phyloP scores from a whole-genome alignment of 2,329 filamentous ascomycete species.

The Hypoxylon sp. region DNA sequence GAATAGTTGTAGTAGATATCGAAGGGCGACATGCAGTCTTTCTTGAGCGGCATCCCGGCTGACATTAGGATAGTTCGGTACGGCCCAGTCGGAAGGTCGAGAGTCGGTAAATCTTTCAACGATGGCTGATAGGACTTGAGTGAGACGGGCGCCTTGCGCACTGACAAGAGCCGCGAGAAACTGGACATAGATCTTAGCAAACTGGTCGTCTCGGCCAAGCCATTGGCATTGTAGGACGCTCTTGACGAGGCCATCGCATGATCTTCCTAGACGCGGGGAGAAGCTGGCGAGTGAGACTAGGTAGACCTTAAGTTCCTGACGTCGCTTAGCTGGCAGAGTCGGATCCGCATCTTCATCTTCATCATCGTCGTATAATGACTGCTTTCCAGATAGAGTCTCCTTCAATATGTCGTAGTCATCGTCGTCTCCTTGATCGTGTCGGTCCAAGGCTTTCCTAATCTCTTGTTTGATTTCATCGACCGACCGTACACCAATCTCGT shows the following conservation, averaged over 20 bases:
- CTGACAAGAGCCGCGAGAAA: conserved; percentile 81
- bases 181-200: conserved; percentile 75
- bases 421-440: conserved; percentile 68
- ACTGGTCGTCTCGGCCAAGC: conserved; percentile 74
- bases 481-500: conserved; percentile 66
- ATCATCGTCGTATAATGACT: conserved; percentile 59
- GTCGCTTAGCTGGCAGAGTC: conserved; percentile 49
- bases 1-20: conserved; percentile 82
- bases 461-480: conserved; percentile 69
- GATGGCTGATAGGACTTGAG: conserved; percentile 81
- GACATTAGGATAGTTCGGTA: conserved; percentile 70
- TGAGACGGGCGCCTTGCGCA: conserved; percentile 83
- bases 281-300: conserved; percentile 73
- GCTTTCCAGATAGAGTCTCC: conserved; percentile 67
- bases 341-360: conserved; percentile 63
- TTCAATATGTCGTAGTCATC: conserved; percentile 73
- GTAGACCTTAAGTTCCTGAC: conserved; percentile 71
- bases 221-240: conserved; percentile 72
- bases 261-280: conserved; percentile 70
- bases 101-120: conserved; percentile 79
- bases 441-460: conserved; percentile 68
- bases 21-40: conserved; percentile 81
- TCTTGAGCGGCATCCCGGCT: conserved; percentile 74
- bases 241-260: conserved; percentile 70
- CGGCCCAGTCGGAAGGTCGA: conserved; percentile 60